Evolutionary conservation across 1,139 yeast genomes (phyloP), one percentile per base, ranked within the genome.

Genomic region (Lipomyces yarrowii): DNA sequence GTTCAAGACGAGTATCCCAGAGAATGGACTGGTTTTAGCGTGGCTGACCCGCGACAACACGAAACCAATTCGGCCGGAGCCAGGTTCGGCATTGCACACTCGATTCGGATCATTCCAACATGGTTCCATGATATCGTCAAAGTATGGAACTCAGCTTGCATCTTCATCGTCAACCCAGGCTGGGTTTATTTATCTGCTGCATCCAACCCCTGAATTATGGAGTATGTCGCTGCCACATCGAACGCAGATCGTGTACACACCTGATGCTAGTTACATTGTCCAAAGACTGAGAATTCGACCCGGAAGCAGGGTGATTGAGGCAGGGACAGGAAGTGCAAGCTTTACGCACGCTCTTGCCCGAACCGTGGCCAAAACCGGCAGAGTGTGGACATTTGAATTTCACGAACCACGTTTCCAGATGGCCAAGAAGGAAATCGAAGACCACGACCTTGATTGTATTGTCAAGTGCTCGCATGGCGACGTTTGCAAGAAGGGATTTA

Each of bases 291-390:
- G 86, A 59, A 88, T 96, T 62, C 80, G 85, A 13, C 86, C 90
- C 26, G 96, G 96, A 0, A 84, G 92, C 0, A 80, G 86, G 70
- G 96, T 94, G 15, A 88, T 96, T 62, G 99, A 96, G 77, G 97
- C 98, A 0, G 99, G 99, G 53, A 96, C 99, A 0, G 99, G 99
- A 0, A 90, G 97, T 5, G 99, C 96, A 0, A 91, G 97, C 1
- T 91, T 96, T 74, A 90, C 98, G 4, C 99, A 96, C 78, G 89
- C 97, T 0, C 86, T 94, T 77, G 90, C 97, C 1, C 83, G 99
- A 73, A 86, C 94, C 0, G 88, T 90, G 1, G 87, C 87, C 0
- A 67, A 69, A 2, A 76, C 76, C 0, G 97, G 97, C 0, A 81
- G 81, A 53, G 81, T 96, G 1, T 93, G 84, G 79, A 88, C 97